Percentiles rank a stretch among this genome's conserved stretches.
phyloP scores from a whole-genome alignment of 257 asterid genomes.

The Thymus quinquecostatus region DNA sequence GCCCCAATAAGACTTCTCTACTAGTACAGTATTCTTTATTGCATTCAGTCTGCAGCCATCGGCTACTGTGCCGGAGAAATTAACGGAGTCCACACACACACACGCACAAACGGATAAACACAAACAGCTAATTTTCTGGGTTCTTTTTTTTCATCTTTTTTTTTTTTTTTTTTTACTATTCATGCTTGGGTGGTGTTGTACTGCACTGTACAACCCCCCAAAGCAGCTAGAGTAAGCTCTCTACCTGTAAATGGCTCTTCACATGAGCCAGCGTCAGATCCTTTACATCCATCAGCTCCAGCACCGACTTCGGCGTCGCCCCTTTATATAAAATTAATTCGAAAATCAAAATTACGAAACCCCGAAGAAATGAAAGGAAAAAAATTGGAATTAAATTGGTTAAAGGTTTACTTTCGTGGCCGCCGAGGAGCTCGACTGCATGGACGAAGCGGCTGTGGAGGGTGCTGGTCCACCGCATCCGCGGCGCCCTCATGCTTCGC shows the following conservation, averaged over 20 bases:
- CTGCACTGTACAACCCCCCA: background rate
- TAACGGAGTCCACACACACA: slow-evolving; percentile 52
- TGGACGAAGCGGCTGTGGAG: slow-evolving; percentile 94
- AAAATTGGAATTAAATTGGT: too few species aligned
- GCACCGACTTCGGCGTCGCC: slow-evolving; percentile 94
- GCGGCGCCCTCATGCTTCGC: slow-evolving; percentile 86
- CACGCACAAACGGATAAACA: slow-evolving; percentile 18
- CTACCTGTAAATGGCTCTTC: slow-evolving; percentile 92
- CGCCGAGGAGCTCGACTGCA: slow-evolving; percentile 97
- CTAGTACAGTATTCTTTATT: slow-evolving; percentile 37
- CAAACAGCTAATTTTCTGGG: slow-evolving; percentile 18
- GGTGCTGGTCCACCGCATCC: slow-evolving; percentile 95
- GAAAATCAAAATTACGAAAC: background rate
- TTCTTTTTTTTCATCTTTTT: background rate
- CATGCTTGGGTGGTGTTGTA: background rate
- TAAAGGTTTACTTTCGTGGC: slow-evolving; percentile 76
- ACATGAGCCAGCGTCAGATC: slow-evolving; percentile 95
- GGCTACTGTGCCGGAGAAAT: slow-evolving; percentile 86
- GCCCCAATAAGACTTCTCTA: slow-evolving; percentile 45
- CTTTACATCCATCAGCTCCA: slow-evolving; percentile 93
- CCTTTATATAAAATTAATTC: slow-evolving; percentile 40
- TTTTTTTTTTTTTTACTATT: background rate
- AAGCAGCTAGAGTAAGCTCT: too few species aligned
- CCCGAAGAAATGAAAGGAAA: too few species aligned
- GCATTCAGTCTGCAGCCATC: slow-evolving; percentile 62